A percentile compares a stretch with the other conserved stretches of the same genome.
These are phyloP conservation scores for Pythium oligandrum DNA, from an alignment of 352 stramenopile genomes.

Conservation along the genomic window DNA sequence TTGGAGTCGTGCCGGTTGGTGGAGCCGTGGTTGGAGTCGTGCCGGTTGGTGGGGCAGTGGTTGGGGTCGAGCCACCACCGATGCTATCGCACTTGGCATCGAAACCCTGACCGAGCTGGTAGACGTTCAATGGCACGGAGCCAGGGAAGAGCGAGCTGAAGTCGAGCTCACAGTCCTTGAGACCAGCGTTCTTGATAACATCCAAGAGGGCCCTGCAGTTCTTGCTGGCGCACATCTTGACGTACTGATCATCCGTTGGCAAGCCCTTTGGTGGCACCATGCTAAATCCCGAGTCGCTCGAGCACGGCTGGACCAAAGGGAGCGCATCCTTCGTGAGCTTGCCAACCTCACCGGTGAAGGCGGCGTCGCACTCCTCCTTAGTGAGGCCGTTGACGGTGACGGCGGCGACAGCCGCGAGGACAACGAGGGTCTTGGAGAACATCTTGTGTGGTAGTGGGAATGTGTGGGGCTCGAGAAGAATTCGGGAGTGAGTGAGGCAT, in stretches of 20 bases:
- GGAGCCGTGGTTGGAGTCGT: neutral
- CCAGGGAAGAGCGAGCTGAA: too few species aligned
- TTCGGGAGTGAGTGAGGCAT: neutral
- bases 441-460: neutral
- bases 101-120: too few species aligned
- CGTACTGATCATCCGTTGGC: slow-evolving; percentile 20
- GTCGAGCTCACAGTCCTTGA: slow-evolving; percentile 20
- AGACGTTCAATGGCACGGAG: too few species aligned
- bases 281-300: slow-evolving; percentile 25
- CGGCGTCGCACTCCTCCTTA: neutral
- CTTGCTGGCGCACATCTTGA: slow-evolving; percentile 21
- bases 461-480: neutral
- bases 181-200: slow-evolving; percentile 15
- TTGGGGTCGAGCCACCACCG: neutral
- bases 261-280: slow-evolving; percentile 21
- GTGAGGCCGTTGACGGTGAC: slow-evolving; percentile 1
- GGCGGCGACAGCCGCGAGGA: neutral
- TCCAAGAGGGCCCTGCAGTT: slow-evolving; percentile 21
- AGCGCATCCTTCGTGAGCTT: too few species aligned
- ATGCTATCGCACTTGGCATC: too few species aligned
- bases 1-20: neutral
- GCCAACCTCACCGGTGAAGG: too few species aligned
- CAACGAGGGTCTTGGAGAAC: slow-evolving; percentile 3
- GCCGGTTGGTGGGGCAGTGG: neutral
- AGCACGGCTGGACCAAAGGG: slow-evolving; percentile 5